Conservation (phyloP, 1,284 basidiomycete species). For the Amylostereum areolatum region DNA sequence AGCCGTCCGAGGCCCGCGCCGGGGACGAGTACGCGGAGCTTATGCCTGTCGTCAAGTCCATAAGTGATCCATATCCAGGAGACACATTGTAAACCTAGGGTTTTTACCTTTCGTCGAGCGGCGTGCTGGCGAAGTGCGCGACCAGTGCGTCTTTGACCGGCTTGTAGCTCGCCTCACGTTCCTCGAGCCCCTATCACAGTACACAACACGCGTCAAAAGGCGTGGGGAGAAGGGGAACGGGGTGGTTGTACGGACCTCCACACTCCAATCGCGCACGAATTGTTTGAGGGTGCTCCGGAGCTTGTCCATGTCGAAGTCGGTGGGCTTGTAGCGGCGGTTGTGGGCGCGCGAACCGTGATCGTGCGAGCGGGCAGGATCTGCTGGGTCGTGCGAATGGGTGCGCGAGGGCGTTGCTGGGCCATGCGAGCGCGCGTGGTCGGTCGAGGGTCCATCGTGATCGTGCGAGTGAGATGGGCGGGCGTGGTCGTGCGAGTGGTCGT, state of each 20-base stretch:
- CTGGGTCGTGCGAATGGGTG: constrained; percentile 15
- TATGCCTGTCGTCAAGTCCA: constrained; percentile 30
- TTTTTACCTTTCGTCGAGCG: constrained; percentile 45
- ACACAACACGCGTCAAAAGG: neutral
- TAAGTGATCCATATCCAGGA: neutral
- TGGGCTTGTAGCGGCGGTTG: constrained; percentile 35
- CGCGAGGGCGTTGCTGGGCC: constrained; percentile 1
- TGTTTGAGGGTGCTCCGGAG: constrained; percentile 86
- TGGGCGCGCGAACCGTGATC: constrained; percentile 12
- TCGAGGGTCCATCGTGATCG: too few relatives aligned
- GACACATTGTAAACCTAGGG: neutral
- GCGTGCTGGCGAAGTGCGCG: constrained; percentile 51
- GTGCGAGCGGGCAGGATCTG: constrained; percentile 11
- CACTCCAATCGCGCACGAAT: constrained; percentile 88
- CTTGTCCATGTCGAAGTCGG: constrained; percentile 80
- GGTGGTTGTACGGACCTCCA: constrained; percentile 45
- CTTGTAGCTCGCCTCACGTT: constrained; percentile 72
- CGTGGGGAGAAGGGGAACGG: neutral
- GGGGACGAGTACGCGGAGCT: constrained; percentile 76
- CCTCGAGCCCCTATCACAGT: constrained; percentile 43
- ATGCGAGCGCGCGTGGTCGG: constrained; percentile 28
- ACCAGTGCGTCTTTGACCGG: constrained; percentile 77
- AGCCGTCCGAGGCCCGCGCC: constrained; percentile 84
- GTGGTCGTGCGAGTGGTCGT: too few relatives aligned
- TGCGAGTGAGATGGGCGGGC: too few relatives aligned